Base-by-base conservation (phyloP, 176 grass and related monocot genomes). In the Olyra latifolia region DNA sequence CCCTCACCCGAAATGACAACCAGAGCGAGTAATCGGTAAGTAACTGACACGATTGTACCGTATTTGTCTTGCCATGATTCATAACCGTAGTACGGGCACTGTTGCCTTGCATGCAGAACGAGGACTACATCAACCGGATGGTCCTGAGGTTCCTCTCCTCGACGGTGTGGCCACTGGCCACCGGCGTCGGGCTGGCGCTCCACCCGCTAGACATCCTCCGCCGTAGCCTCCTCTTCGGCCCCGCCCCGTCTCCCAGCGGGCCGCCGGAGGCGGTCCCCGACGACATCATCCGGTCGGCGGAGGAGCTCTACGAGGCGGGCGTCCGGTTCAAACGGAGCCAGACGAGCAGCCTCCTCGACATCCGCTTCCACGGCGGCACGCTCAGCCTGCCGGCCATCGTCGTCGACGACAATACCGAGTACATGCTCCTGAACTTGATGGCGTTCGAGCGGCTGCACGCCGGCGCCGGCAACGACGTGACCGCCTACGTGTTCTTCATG, bases 401-500 rank as follows among this genome's bases (percentile, higher is more conserved):
- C 19, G 94, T 92, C 16, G 94, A 97, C 71, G 94, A 97, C 72
- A 63, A 75, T 19, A 91, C 94, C 9, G 91, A 94, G 82, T 94
- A 79, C 87, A 81, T 97, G 79, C 87, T 94, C 16, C 91, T 97
- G 2, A 94, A 92, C 79, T 74, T 97, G 1, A 97, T 92, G 94
- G 94, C 91, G 38, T 92, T 97, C 67, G 91, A 97, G 87, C 78
- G 94, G 9, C 89, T 97, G 8, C 89, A 97, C 65, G 79, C 73
- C n/a, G 87, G 79, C 8, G 82, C 87, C n/a, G 94, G 94, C 5
- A 93, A 88, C 80, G 89, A 91, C 52, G 71, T 97, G 5, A 94
- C 94, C 0, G 88, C 94, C 0, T 97, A 88, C 66, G 89, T 94
- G 10, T 97, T 97, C 88, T 94, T 97, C 91, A 93, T 97, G 89